phyloP scores from a whole-genome alignment of 257 asterid genomes.

The Nicotiana knightiana region DNA sequence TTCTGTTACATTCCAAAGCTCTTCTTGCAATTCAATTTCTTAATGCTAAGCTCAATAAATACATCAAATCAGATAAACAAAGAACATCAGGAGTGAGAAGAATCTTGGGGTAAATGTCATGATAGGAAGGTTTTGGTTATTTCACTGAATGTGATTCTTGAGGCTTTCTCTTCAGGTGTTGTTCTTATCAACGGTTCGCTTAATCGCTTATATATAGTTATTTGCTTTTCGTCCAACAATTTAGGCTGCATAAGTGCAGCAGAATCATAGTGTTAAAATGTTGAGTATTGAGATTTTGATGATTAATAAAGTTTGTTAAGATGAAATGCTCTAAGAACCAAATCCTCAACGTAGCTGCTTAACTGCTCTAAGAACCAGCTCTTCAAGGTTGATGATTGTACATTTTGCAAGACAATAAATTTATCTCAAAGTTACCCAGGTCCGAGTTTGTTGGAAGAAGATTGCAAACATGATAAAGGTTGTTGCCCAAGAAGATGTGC shows the following conservation, averaged over 20 bases:
- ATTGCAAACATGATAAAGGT: no score
- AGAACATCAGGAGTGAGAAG: not conserved
- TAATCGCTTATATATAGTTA: conserved; percentile 55
- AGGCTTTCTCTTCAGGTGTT: conserved; percentile 71
- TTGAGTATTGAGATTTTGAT: no score
- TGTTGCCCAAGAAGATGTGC: no score
- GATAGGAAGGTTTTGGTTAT: conserved; percentile 74
- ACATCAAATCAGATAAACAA: not conserved
- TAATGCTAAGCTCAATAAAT: not conserved
- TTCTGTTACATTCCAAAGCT: not conserved
- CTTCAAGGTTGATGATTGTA: no score
- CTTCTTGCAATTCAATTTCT: not conserved
- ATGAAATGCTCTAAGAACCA: no score
- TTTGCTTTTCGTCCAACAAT: conserved; percentile 69
- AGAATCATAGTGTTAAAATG: not conserved
- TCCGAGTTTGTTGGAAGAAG: no score
- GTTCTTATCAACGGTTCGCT: conserved; percentile 45
- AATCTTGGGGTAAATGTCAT: conserved; percentile 84
- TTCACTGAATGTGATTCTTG: conserved; percentile 65
- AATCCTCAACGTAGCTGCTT: no score
- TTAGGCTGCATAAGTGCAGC: conserved; percentile 49
- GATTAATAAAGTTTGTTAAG: no score
- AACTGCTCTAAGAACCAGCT: no score
- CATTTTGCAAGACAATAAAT: no score
- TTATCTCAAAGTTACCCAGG: no score